Evolutionary conservation across 1,284 basidiomycete genomes (phyloP).

Genomic region (Sphagnurus paluster): DNA sequence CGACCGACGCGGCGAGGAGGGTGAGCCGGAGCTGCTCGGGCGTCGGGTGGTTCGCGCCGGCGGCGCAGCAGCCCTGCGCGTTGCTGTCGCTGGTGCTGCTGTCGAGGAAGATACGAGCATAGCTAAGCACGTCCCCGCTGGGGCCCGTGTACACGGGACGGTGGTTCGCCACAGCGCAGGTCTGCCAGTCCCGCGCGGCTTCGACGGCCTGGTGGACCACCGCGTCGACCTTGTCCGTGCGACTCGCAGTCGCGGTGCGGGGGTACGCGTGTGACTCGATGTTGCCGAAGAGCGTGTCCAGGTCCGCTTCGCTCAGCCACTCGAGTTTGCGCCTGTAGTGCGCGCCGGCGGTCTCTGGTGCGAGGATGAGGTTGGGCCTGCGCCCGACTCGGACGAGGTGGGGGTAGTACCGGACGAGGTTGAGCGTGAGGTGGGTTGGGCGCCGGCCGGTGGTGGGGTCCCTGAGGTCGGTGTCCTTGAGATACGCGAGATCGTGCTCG

Average conservation of each 20-base stretch:
- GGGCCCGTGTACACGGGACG: background rate
- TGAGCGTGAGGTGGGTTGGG: background rate
- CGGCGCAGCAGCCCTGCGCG: background rate
- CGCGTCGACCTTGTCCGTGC: background rate
- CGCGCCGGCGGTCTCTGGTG: background rate
- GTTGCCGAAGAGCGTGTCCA: slow-evolving; percentile 1
- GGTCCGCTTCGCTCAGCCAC: background rate
- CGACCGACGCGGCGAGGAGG: background rate
- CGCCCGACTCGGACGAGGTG: background rate
- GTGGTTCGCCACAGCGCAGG: background rate
- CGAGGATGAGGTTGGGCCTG: background rate
- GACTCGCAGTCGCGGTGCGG: background rate
- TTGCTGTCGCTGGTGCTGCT: too few relatives aligned
- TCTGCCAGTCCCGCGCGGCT: slow-evolving; percentile 1
- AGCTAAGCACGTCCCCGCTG: background rate
- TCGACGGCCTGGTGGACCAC: background rate
- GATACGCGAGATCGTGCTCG: background rate
- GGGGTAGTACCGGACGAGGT: background rate
- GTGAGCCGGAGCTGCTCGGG: slow-evolving; percentile 2
- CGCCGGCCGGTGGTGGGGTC: background rate
- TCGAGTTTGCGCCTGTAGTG: background rate
- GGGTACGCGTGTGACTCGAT: background rate
- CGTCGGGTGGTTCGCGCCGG: background rate
- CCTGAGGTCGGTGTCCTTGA: background rate
- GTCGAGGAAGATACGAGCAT: slow-evolving; percentile 1